These are phyloP conservation scores for Teratosphaeriaceae sp. DNA, from an alignment of 2,329 filamentous ascomycete species.

Conservation along the genomic window DNA sequence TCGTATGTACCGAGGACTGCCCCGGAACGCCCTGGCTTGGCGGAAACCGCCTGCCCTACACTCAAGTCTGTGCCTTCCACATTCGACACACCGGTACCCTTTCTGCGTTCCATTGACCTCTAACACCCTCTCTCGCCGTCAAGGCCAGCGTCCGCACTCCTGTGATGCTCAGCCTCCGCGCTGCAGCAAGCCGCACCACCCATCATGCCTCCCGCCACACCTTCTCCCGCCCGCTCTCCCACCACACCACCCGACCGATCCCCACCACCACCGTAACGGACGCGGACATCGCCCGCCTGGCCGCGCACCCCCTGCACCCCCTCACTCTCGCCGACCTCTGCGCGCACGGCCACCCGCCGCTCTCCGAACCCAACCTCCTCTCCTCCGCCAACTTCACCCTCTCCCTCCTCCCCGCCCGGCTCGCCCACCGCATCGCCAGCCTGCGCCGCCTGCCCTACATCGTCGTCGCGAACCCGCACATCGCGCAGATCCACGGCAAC, in stretches of 20 bases:
- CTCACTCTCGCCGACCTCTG: conserved; percentile 84
- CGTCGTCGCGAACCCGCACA: conserved; percentile 94
- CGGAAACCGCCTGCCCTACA: no score
- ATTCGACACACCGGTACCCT: no score
- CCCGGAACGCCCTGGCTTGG: no score
- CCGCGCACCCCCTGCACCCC: conserved; percentile 69
- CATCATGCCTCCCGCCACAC: conserved; percentile 9
- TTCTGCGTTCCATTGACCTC: no score
- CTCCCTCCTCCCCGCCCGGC: conserved; percentile 79
- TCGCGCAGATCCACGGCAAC: conserved; percentile 90
- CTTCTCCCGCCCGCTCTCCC: conserved; percentile 6
- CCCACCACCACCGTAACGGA: conserved; percentile 48
- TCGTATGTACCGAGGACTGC: no score
- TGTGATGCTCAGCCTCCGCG: conserved; percentile 24
- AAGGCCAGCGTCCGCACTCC: no score
- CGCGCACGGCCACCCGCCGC: conserved; percentile 79
- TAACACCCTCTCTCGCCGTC: no score
- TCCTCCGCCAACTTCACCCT: conserved; percentile 94
- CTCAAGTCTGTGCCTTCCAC: no score
- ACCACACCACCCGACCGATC: conserved; percentile 19
- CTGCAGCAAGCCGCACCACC: conserved; percentile 21
- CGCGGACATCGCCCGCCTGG: conserved; percentile 71
- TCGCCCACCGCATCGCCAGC: conserved; percentile 89
- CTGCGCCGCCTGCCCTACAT: conserved; percentile 93
- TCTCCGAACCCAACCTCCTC: conserved; percentile 72